phyloP scores from a whole-genome alignment of 164 flowering plant species.

The Chloranthus sessilifolius region DNA sequence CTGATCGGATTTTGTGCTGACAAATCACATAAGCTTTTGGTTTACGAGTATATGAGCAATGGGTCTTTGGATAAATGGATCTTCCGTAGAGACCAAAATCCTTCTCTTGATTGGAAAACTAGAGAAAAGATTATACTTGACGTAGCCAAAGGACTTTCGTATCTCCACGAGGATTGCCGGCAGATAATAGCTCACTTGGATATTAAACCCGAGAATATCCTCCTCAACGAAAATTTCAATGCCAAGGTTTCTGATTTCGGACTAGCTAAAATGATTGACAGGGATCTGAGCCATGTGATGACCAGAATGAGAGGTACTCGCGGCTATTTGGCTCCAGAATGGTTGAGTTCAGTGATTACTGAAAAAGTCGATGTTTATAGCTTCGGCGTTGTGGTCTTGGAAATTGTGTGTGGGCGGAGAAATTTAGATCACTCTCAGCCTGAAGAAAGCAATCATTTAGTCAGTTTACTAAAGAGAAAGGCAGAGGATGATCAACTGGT shows the following conservation, averaged over 20 bases:
- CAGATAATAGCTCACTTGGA: slow-evolving; percentile 9
- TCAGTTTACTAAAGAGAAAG: background rate
- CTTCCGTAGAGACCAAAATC: slow-evolving; percentile 1
- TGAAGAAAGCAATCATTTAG: background rate
- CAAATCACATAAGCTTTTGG: slow-evolving; percentile 3
- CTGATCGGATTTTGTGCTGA: slow-evolving; percentile 3
- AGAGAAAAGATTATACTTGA: background rate
- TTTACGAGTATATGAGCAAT: slow-evolving; percentile 7
- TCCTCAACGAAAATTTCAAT: too few species aligned
- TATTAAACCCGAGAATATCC: slow-evolving; percentile 8
- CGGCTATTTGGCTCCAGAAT: too few species aligned
- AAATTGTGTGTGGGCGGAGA: too few species aligned
- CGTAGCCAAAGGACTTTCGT: slow-evolving; percentile 1
- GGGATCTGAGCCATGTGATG: too few species aligned
- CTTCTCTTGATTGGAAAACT: slow-evolving; percentile 16
- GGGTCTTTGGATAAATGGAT: slow-evolving; percentile 10
- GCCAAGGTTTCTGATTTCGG: too few species aligned
- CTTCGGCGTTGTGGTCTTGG: too few species aligned
- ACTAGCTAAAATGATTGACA: too few species aligned
- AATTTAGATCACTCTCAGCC: background rate
- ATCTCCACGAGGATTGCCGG: slow-evolving; percentile 9
- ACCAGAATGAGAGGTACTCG: too few species aligned
- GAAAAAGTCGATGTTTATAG: too few species aligned
- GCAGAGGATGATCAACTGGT: background rate
- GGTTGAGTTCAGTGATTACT: too few species aligned